Conservation (phyloP, 2,329 filamentous ascomycete genomes). For the Trichocomaceae sp. region DNA sequence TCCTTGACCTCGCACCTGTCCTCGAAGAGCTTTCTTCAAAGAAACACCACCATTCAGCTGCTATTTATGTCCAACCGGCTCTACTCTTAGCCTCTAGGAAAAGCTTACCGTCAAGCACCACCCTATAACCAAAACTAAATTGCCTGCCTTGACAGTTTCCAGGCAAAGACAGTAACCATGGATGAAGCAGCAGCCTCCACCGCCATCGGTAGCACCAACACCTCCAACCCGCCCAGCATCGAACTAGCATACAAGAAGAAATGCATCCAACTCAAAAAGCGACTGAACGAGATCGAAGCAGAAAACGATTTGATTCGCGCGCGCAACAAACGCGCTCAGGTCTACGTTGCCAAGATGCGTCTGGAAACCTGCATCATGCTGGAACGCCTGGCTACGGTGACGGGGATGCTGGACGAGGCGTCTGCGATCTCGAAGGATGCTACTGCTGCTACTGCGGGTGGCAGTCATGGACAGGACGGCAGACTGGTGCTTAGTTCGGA, state of each 20-base stretch:
- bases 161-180: conserved; percentile 5
- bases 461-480: conserved; percentile 1
- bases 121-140: neutral
- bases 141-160: neutral
- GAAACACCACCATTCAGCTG: neutral
- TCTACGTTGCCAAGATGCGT: conserved; percentile 85
- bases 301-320: conserved; percentile 79
- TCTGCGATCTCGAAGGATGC: conserved; percentile 10
- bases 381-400: conserved; percentile 35
- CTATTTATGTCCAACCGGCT: too few species aligned
- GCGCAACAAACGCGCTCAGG: conserved; percentile 70
- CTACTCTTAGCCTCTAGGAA: too few species aligned
- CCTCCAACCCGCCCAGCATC: conserved; percentile 70
- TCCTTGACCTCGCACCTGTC: too few species aligned
- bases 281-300: conserved; percentile 84
- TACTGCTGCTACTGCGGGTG: too few species aligned
- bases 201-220: conserved; percentile 7
- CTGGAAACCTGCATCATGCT: conserved; percentile 48
- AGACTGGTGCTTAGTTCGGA: conserved; percentile 14
- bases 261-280: conserved; percentile 88
- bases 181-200: conserved; percentile 4
- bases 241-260: conserved; percentile 95
- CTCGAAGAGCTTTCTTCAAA: too few species aligned
- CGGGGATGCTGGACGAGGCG: conserved; percentile 37
- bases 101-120: neutral